Evolutionary conservation across 306 rosid species (phyloP).

Genomic region (Pterocarpus santalinus): DNA sequence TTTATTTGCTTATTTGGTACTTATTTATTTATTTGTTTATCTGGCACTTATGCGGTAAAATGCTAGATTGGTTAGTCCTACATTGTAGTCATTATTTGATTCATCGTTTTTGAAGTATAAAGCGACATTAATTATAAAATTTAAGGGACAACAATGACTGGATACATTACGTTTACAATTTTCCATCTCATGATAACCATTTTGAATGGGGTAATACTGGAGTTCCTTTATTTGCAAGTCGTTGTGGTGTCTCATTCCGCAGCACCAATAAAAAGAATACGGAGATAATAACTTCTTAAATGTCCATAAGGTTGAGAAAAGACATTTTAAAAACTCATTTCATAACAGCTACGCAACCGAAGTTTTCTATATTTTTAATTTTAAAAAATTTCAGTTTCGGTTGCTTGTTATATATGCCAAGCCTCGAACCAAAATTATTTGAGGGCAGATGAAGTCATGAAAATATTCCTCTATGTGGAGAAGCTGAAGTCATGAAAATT

Average conservation of each 20-base stretch:
- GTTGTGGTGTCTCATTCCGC: neutral
- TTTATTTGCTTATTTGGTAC: neutral
- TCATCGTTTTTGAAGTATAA: neutral
- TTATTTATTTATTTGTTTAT: neutral
- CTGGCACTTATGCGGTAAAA: neutral
- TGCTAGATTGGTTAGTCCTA: neutral
- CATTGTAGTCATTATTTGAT: neutral
- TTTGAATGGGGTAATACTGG: neutral
- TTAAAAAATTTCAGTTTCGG: neutral
- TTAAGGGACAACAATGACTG: neutral
- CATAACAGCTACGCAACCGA: constrained; percentile 20
- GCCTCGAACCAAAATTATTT: neutral
- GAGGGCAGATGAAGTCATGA: neutral
- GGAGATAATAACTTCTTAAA: neutral
- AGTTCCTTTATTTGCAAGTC: constrained; percentile 2
- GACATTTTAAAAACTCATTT: neutral
- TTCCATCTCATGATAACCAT: neutral
- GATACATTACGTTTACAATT: neutral
- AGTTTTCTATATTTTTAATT: neutral
- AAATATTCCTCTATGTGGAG: neutral
- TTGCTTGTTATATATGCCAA: neutral
- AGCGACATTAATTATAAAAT: neutral
- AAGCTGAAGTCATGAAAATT: no score
- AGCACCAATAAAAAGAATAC: neutral
- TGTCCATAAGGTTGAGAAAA: neutral